Evolutionary conservation across 2,329 filamentous ascomycete species (phyloP).

Genomic region (Achaetomium macrosporum): DNA sequence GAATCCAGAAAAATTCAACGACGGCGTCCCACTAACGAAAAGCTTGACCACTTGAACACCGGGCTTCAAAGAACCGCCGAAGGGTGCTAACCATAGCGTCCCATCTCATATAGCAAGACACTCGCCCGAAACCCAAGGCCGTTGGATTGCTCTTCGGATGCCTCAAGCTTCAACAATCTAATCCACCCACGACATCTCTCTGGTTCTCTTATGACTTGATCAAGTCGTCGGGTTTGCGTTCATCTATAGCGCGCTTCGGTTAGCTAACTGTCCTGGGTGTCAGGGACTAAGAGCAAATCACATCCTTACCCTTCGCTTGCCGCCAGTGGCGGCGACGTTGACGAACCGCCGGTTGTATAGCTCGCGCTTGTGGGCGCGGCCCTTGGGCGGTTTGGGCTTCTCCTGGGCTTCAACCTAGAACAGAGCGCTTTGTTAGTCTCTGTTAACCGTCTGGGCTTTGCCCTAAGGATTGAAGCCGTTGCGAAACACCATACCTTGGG

Average conservation of each 20-base stretch:
- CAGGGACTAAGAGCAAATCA: slow-evolving; percentile 1
- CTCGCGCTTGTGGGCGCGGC: slow-evolving; percentile 94
- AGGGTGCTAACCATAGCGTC: too few species aligned
- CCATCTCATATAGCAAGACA: too few species aligned
- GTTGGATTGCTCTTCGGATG: background rate
- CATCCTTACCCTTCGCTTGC: slow-evolving; percentile 85
- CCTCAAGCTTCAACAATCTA: background rate
- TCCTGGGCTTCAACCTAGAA: slow-evolving; percentile 76
- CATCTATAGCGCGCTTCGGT: slow-evolving; percentile 19
- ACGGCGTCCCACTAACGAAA: too few species aligned
- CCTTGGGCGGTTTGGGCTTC: slow-evolving; percentile 96
- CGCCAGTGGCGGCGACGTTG: slow-evolving; percentile 89
- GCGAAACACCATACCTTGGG: slow-evolving; percentile 57
- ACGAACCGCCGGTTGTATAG: slow-evolving; percentile 97
- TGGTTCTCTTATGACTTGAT: background rate
- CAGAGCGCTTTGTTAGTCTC: background rate
- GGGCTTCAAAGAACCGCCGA: too few species aligned
- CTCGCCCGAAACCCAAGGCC: too few species aligned
- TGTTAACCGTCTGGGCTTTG: background rate
- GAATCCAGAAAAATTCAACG: too few species aligned
- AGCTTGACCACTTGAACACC: too few species aligned
- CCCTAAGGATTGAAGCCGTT: background rate
- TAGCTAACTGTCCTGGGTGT: background rate
- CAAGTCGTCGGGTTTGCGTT: slow-evolving; percentile 26
- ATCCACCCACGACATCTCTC: background rate